These are phyloP conservation scores for Adansonia digitata DNA, from an alignment of 345 rosid species.

Conservation along the genomic window DNA sequence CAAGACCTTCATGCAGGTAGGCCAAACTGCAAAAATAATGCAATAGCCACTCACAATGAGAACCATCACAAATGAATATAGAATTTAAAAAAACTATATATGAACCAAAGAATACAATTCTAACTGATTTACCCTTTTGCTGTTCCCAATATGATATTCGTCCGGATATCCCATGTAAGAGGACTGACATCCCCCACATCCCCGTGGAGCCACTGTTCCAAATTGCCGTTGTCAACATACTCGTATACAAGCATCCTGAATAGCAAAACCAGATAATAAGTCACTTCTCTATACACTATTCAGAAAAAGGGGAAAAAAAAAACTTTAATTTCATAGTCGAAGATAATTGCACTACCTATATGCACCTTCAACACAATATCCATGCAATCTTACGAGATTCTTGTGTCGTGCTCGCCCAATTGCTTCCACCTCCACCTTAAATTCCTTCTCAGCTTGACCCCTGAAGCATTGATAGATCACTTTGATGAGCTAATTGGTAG, in stretches of 20 bases:
- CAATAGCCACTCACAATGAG: not conserved
- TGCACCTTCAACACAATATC: slow-evolving; percentile 94
- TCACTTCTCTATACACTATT: not conserved
- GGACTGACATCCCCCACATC: slow-evolving; percentile 90
- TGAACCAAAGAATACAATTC: not conserved
- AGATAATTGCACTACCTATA: slow-evolving; percentile 49
- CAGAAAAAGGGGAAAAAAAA: not conserved
- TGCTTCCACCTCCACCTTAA: slow-evolving; percentile 90
- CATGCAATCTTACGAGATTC: slow-evolving; percentile 84
- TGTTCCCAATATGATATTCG: slow-evolving; percentile 76
- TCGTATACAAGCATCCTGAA: slow-evolving; percentile 93
- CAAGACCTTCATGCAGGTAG: slow-evolving; percentile 97
- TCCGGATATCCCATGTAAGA: slow-evolving; percentile 84
- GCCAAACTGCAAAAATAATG: slow-evolving; percentile 55
- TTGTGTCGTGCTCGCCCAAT: slow-evolving; percentile 95
- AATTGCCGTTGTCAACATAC: slow-evolving; percentile 83
- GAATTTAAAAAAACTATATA: not conserved
- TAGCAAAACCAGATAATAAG: slow-evolving; percentile 19
- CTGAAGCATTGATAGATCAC: slow-evolving; percentile 28
- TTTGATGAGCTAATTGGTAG: not conserved
- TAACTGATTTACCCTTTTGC: slow-evolving; percentile 68
- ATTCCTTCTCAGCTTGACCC: slow-evolving; percentile 98
- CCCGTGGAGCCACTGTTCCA: slow-evolving; percentile 96
- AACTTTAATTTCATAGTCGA: not conserved
- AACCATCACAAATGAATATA: not conserved